Evolutionary conservation across 2,329 filamentous ascomycete species (phyloP).

Genomic region (Clonostachys solani): DNA sequence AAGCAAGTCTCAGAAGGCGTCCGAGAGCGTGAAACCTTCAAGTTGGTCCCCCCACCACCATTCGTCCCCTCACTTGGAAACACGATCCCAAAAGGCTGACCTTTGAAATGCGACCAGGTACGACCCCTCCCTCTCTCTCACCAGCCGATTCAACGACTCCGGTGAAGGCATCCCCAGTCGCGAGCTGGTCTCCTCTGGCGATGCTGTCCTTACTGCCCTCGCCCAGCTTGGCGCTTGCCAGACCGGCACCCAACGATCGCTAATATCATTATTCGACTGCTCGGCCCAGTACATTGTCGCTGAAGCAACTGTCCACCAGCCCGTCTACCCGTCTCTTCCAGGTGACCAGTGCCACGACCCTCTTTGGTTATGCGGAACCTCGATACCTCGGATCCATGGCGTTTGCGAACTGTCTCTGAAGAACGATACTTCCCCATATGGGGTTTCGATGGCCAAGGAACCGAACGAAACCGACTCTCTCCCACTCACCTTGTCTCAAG

Average conservation of each 20-base stretch:
- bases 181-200: slow-evolving; percentile 14
- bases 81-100: no score
- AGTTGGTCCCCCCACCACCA: neutral
- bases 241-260: slow-evolving; percentile 31
- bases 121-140: slow-evolving; percentile 5
- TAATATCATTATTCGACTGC: slow-evolving; percentile 47
- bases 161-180: slow-evolving; percentile 11
- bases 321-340: slow-evolving; percentile 17
- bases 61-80: neutral
- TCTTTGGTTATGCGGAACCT: slow-evolving; percentile 20
- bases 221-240: slow-evolving; percentile 42
- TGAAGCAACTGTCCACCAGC: slow-evolving; percentile 38
- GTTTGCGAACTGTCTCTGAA: slow-evolving; percentile 15
- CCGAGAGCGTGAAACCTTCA: slow-evolving; percentile 4
- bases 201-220: slow-evolving; percentile 39
- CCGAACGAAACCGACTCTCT: neutral
- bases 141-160: slow-evolving; percentile 12
- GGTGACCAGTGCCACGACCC: slow-evolving; percentile 4
- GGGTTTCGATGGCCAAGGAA: neutral
- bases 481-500: slow-evolving; percentile 11
- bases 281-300: slow-evolving; percentile 43
- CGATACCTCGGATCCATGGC: slow-evolving; percentile 19
- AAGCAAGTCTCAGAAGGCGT: slow-evolving; percentile 1
- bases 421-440: no score
- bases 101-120: slow-evolving; percentile 1